Conservation (phyloP, 2,329 filamentous ascomycete genomes). For the Fusarium phyllophilum region DNA sequence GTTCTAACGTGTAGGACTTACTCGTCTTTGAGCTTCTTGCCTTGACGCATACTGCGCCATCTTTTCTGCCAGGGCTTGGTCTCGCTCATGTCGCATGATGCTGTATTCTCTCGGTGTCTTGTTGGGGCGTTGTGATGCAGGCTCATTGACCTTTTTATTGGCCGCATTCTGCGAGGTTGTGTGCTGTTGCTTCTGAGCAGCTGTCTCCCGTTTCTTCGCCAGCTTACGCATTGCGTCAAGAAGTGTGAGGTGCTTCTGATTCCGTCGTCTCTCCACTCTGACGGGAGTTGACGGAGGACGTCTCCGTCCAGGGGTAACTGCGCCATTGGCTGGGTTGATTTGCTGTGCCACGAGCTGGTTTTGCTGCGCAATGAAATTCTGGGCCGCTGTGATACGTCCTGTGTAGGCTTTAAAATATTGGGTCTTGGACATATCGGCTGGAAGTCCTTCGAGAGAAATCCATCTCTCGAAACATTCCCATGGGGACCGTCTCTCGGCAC, state of each 20-base stretch:
- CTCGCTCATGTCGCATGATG: slow-evolving; percentile 85
- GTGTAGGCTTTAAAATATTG: slow-evolving; percentile 88
- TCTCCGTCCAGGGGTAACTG: slow-evolving; percentile 60
- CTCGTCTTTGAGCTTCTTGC: slow-evolving; percentile 68
- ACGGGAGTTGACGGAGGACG: slow-evolving; percentile 78
- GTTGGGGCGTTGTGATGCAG: slow-evolving; percentile 59
- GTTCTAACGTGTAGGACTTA: slow-evolving; percentile 49
- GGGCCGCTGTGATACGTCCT: slow-evolving; percentile 67
- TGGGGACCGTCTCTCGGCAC: slow-evolving; percentile 87
- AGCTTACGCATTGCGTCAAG: slow-evolving; percentile 96
- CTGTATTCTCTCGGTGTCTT: slow-evolving; percentile 94
- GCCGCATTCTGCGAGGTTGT: slow-evolving; percentile 80
- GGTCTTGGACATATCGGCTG: slow-evolving; percentile 92
- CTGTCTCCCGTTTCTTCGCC: slow-evolving; percentile 91
- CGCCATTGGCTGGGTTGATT: slow-evolving; percentile 54
- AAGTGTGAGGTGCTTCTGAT: slow-evolving; percentile 86
- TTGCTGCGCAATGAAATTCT: slow-evolving; percentile 63
- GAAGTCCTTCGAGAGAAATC: slow-evolving; percentile 90
- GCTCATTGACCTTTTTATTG: slow-evolving; percentile 82
- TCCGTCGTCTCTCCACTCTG: slow-evolving; percentile 85
- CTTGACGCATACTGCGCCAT: slow-evolving; percentile 66
- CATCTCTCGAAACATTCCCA: slow-evolving; percentile 99
- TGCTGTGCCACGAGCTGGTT: slow-evolving; percentile 64
- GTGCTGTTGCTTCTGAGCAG: slow-evolving; percentile 88
- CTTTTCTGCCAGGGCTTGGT: slow-evolving; percentile 72